A percentile compares a stretch with the other conserved stretches of the same genome.
Conservation (phyloP, 2,329 filamentous ascomycete species). For the Exophiala sideris region DNA sequence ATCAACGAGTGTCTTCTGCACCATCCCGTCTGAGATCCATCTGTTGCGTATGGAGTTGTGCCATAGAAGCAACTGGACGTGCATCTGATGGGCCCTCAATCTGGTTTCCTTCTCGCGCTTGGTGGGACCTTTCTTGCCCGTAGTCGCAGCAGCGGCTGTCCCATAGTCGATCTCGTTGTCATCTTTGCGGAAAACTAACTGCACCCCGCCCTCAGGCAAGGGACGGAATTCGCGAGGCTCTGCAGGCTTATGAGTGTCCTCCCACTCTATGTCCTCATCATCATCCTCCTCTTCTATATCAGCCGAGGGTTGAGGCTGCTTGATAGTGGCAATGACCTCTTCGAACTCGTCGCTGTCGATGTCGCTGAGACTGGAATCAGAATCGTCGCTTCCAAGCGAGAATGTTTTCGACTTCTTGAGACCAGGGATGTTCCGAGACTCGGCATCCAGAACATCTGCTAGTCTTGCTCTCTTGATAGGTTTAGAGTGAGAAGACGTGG, state of each 20-base stretch:
- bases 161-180: constrained; percentile 50
- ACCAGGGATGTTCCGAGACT: constrained; percentile 14
- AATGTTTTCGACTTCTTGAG: constrained; percentile 15
- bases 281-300: constrained; percentile 64
- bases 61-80: constrained; percentile 83
- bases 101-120: constrained; percentile 80
- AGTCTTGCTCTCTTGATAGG: constrained; percentile 29
- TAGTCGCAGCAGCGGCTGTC: constrained; percentile 58
- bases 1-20: constrained; percentile 73
- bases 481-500: constrained; percentile 24
- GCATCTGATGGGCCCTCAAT: constrained; percentile 76
- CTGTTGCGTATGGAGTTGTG: constrained; percentile 83
- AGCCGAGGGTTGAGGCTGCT: constrained; percentile 33
- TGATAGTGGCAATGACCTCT: constrained; percentile 40
- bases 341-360: constrained; percentile 55
- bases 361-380: constrained; percentile 39
- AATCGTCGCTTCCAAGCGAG: constrained; percentile 28
- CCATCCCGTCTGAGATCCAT: constrained; percentile 73
- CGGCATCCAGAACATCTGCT: constrained; percentile 22
- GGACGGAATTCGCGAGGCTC: constrained; percentile 43
- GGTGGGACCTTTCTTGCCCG: constrained; percentile 75
- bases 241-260: constrained; percentile 45
- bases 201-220: constrained; percentile 62
- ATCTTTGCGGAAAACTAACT: constrained; percentile 65
- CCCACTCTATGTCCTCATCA: constrained; percentile 59